These are phyloP conservation scores for Xylona heveae DNA, from an alignment of 495 filamentous ascomycete species.

Conservation along the genomic window DNA sequence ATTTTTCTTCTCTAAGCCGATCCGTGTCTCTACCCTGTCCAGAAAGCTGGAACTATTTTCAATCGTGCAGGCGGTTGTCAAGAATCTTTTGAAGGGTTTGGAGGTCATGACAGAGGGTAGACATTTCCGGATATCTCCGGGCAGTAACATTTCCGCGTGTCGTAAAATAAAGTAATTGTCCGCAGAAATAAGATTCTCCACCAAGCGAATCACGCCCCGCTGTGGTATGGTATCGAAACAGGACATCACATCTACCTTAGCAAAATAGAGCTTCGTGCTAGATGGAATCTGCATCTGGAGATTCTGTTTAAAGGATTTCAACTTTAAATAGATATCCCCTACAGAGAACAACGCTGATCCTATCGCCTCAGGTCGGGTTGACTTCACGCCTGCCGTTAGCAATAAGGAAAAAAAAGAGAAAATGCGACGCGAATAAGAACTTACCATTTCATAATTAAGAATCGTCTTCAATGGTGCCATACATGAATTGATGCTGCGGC, in stretches of 20 bases:
- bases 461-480: slow-evolving; percentile 56
- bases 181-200: slow-evolving; percentile 39
- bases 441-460: slow-evolving; percentile 56
- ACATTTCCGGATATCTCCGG: slow-evolving; percentile 11
- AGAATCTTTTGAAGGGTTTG: slow-evolving; percentile 41
- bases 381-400: slow-evolving; percentile 11
- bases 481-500: slow-evolving; percentile 60
- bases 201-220: slow-evolving; percentile 38
- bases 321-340: slow-evolving; percentile 54
- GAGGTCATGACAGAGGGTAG: slow-evolving; percentile 4
- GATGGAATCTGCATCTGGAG: slow-evolving; percentile 11
- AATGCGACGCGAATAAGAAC: background rate
- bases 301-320: slow-evolving; percentile 44
- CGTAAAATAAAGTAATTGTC: slow-evolving; percentile 49
- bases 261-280: slow-evolving; percentile 45
- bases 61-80: slow-evolving; percentile 31
- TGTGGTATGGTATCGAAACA: slow-evolving; percentile 97
- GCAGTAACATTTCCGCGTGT: slow-evolving; percentile 46
- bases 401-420: background rate
- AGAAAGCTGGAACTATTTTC: slow-evolving; percentile 30
- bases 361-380: slow-evolving; percentile 32
- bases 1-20: slow-evolving; percentile 27
- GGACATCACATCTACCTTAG: slow-evolving; percentile 75
- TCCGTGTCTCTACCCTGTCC: slow-evolving; percentile 27
- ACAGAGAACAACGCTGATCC: slow-evolving; percentile 65